phyloP scores from a whole-genome alignment of 495 filamentous ascomycete genomes.

The Hypomontagnella monticulosa region DNA sequence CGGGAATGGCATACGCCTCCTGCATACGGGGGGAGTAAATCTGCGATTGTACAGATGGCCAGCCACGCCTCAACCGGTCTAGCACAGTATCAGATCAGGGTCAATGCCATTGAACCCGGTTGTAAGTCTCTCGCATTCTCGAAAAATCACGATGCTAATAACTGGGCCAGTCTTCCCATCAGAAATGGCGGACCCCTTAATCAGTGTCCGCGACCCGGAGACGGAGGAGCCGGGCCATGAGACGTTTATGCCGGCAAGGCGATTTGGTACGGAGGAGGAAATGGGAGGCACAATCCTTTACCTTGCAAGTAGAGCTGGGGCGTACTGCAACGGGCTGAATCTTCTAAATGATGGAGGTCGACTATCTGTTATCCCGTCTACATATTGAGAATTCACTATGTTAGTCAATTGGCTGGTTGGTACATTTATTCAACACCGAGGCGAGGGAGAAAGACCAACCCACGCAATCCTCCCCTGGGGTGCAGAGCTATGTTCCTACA shows the following conservation, averaged over 20 bases:
- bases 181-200: conserved; percentile 61
- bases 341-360: conserved; percentile 67
- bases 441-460: too few relatives aligned
- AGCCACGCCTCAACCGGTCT: conserved; percentile 62
- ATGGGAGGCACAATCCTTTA: conserved; percentile 67
- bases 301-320: conserved; percentile 64
- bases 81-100: conserved; percentile 59
- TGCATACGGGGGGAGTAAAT: conserved; percentile 65
- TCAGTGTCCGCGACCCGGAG: conserved; percentile 53
- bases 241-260: conserved; percentile 60
- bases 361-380: conserved; percentile 53
- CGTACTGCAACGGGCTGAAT: conserved; percentile 65
- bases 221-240: conserved; percentile 42
- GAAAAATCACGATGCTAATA: background rate
- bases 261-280: conserved; percentile 65
- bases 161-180: conserved; percentile 60
- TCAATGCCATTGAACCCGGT: conserved; percentile 67
- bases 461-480: too few relatives aligned
- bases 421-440: too few relatives aligned
- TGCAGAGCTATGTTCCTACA: too few relatives aligned
- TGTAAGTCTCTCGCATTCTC: conserved; percentile 48
- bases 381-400: conserved; percentile 48
- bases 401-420: too few relatives aligned
- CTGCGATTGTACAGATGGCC: conserved; percentile 61
- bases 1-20: conserved; percentile 54